These are phyloP conservation scores for Cylindrodendrum hubeiense DNA, from an alignment of 2,329 filamentous ascomycete genomes.

Conservation along the genomic window DNA sequence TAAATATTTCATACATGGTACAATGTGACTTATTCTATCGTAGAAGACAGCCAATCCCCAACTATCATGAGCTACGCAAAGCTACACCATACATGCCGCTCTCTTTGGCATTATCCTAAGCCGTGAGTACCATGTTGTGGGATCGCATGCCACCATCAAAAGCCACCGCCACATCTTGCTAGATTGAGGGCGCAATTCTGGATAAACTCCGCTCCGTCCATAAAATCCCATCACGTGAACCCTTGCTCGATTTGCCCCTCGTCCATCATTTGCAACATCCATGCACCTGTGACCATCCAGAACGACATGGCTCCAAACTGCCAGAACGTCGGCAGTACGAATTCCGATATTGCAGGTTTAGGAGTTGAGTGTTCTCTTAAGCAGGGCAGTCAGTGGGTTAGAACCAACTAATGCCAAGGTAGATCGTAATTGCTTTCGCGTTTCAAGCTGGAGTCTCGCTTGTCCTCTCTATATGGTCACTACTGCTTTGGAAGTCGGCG, in stretches of 20 bases:
- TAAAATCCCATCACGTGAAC: neutral
- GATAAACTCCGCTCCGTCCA: neutral
- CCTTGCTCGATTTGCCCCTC: neutral
- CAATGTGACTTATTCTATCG: too few species aligned
- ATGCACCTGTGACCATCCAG: too few species aligned
- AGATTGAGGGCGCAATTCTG: neutral
- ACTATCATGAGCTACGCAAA: too few species aligned
- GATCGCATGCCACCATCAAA: neutral
- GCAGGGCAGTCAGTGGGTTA: neutral
- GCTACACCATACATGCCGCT: too few species aligned
- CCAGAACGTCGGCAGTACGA: neutral
- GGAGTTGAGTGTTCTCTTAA: neutral
- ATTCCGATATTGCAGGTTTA: neutral
- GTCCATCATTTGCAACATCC: neutral
- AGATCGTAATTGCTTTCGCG: neutral
- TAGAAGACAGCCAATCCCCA: too few species aligned
- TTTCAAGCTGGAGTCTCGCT: neutral
- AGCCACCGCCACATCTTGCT: neutral
- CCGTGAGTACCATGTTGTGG: too few species aligned
- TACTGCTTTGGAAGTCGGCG: neutral
- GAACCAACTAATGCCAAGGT: neutral
- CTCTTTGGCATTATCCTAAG: too few species aligned
- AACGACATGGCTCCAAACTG: neutral
- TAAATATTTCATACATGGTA: too few species aligned
- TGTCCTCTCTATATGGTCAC: neutral